phyloP scores from a whole-genome alignment of 1,139 yeast genomes.

The Pichia sp. region DNA sequence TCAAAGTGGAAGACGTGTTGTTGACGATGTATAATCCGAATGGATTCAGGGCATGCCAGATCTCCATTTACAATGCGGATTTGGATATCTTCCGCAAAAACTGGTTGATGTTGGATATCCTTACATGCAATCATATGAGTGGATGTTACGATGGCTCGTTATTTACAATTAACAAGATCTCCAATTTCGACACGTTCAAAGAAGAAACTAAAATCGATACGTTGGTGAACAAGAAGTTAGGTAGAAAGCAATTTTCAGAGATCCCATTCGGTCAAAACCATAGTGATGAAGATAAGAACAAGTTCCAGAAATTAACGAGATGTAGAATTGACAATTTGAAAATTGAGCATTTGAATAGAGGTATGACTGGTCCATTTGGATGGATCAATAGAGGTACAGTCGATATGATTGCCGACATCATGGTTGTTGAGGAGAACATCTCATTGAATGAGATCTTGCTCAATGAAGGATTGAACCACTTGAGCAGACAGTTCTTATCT shows the following conservation, averaged over 20 bases:
- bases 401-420: conserved; percentile 88
- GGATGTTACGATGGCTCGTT: conserved; percentile 93
- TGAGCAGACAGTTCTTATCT: conserved; percentile 13
- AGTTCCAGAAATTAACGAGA: conserved; percentile 71
- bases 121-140: conserved; percentile 81
- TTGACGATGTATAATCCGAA: conserved; percentile 81
- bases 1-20: conserved; percentile 79
- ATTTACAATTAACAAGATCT: conserved; percentile 86
- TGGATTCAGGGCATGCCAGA: conserved; percentile 78
- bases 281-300: conserved; percentile 13
- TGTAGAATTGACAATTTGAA: conserved; percentile 81
- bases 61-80: conserved; percentile 84
- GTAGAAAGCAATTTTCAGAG: conserved; percentile 19
- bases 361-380: conserved; percentile 92
- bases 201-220: conserved; percentile 28
- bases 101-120: conserved; percentile 86
- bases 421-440: conserved; percentile 65
- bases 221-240: conserved; percentile 22
- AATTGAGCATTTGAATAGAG: conserved; percentile 86
- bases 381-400: conserved; percentile 94
- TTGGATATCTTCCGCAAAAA: conserved; percentile 78
- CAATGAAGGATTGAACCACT: conserved; percentile 13
- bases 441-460: conserved; percentile 11
- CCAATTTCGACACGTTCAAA: conserved; percentile 46
- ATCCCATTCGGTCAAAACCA: conserved; percentile 12